Percentiles rank a stretch among this genome's conserved stretches.
Conservation (phyloP, 2,329 filamentous ascomycete genomes). For the Fusarium sp. region DNA sequence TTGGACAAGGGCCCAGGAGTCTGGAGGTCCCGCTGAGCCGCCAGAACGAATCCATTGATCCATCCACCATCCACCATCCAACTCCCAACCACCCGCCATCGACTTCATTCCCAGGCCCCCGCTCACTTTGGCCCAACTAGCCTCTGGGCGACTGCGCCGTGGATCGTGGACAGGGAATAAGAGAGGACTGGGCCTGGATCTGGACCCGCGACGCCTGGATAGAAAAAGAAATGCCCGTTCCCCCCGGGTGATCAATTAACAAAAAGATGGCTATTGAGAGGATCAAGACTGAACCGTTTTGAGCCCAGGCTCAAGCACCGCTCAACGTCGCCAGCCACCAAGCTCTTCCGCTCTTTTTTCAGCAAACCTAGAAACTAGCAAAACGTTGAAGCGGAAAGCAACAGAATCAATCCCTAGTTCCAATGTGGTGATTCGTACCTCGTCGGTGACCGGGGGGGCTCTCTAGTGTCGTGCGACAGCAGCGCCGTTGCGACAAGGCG, state of each 20-base stretch:
- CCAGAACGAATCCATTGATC: constrained; percentile 34
- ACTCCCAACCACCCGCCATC: constrained; percentile 12
- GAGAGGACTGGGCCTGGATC: constrained; percentile 6
- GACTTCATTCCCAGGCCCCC: background rate
- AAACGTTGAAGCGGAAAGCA: constrained; percentile 5
- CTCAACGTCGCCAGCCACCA: constrained; percentile 32
- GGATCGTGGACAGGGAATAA: constrained; percentile 39
- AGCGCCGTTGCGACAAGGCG: constrained; percentile 46
- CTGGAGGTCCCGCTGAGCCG: constrained; percentile 37
- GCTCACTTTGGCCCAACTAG: constrained; percentile 6
- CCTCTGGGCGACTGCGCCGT: constrained; percentile 31
- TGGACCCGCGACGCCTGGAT: constrained; percentile 11
- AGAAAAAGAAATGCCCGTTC: constrained; percentile 4
- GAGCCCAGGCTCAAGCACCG: constrained; percentile 18
- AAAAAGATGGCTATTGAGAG: constrained; percentile 1
- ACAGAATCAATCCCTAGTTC: background rate
- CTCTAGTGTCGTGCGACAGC: constrained; percentile 43
- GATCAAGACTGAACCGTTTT: background rate
- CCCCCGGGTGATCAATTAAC: constrained; percentile 16
- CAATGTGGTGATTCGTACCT: constrained; percentile 42
- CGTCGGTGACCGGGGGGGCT: constrained; percentile 38
- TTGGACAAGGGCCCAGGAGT: background rate
- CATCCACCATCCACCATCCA: constrained; percentile 30
- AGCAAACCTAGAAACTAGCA: background rate
- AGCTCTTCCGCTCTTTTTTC: background rate